Evolutionary conservation across 2,329 filamentous ascomycete genomes (phyloP), one percentile per base, ranked within the genome.

Genomic region (Trichoderma oligosporum): DNA sequence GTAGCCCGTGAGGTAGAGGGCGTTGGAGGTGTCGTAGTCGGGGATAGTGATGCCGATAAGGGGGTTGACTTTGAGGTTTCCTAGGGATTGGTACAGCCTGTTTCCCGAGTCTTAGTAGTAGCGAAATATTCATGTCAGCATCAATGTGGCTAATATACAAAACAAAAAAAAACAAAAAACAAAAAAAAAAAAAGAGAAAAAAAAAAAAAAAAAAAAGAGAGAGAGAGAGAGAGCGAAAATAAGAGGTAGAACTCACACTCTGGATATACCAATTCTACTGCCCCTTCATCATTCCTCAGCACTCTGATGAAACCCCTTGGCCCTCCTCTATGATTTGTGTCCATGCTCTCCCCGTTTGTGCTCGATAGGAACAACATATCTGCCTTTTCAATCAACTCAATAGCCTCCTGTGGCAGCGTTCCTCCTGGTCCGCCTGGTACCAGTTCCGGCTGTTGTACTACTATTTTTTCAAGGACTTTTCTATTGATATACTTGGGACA

Each of bases 401-500:
- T 61, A 1, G 85, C 87, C 48, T 77, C 75, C 7, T 68, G 64
- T 0, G 81, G 71, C 4, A 92, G 72, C 24, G 71, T 73, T 20
- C 33, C 53, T 4, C 44, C 44, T 7, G 74, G 60, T 1, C 68
- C 67, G 29, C 72, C 71, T 4, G 71, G 67, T 4, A 75, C 66
- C 4, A 88, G 82, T 12, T 75, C 67, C 2, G 87, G 79, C 0
- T 76, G 60, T 42, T 81, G 78, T 3, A 48, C 55, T 25, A 63
- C 61, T 4, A 80, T 78, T 2, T n/a, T n/a, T n/a, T 72, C 67
- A 36, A 95, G 82, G 2, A 75, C 74, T 67, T 88, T 91, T 65
- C 82, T 83, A 70, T 93, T 94, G 31, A 96, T 68, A 65, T 96
- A 96, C 71, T 96, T 96, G 1, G 91, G 90, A 65, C 90, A 95